phyloP scores from a whole-genome alignment of 1,139 yeast species.

The Diutina sp. region DNA sequence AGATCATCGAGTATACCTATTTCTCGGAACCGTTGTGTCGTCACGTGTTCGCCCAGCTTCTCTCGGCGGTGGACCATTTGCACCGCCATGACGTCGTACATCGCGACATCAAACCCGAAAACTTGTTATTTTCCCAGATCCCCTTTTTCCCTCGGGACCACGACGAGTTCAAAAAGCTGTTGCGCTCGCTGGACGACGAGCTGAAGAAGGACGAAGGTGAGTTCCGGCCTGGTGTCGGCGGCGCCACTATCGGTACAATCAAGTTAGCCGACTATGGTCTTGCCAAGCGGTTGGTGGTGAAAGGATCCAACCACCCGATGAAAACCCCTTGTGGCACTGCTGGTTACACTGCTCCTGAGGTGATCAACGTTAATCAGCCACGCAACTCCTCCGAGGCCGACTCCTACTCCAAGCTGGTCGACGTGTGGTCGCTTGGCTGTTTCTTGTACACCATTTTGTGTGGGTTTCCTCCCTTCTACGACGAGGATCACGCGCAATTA shows the following conservation, averaged over 20 bases:
- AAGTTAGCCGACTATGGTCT: conserved; percentile 90
- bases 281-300: conserved; percentile 66
- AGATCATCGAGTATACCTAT: conserved; percentile 83
- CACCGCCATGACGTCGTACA: conserved; percentile 87
- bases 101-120: conserved; percentile 92
- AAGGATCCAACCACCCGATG: conserved; percentile 18
- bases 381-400: conserved; percentile 40
- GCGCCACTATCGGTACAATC: conserved; percentile 79
- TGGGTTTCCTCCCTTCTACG: conserved; percentile 95
- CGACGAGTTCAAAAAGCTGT: conserved; percentile 19
- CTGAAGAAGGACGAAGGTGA: conserved; percentile 80
- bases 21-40: conserved; percentile 76
- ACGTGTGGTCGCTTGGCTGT: conserved; percentile 95
- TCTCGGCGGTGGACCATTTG: conserved; percentile 67
- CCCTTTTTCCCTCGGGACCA: conserved; percentile 30
- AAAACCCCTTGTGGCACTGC: conserved; percentile 80
- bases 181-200: conserved; percentile 65
- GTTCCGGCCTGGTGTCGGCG: conserved; percentile 67
- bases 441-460: conserved; percentile 79
- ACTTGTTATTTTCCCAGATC: conserved; percentile 50
- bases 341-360: conserved; percentile 90
- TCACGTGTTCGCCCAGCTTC: conserved; percentile 77
- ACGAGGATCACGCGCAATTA: conserved; percentile 69
- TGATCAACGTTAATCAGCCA: conserved; percentile 31
- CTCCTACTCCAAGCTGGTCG: conserved; percentile 79